phyloP scores from a whole-genome alignment of 1,284 basidiomycete species.

The Sutorius eximius region DNA sequence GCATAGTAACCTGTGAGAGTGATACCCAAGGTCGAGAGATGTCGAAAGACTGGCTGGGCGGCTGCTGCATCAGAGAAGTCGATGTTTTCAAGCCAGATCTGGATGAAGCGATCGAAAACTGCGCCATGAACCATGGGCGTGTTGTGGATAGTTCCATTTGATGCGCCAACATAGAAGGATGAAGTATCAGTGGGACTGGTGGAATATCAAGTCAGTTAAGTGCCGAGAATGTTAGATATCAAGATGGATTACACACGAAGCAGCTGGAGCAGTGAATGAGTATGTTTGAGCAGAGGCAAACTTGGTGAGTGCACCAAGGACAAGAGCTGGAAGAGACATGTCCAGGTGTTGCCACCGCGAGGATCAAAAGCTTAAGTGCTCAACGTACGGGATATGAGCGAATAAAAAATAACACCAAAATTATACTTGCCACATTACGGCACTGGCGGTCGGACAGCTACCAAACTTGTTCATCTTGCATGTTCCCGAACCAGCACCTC shows the following conservation, averaged over 20 bases:
- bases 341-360: background rate
- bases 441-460: too few relatives aligned
- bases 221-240: background rate
- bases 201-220: background rate
- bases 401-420: too few relatives aligned
- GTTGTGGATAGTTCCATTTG: constrained; percentile 26
- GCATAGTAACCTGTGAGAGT: constrained; percentile 53
- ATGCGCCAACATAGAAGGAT: constrained; percentile 27
- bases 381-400: too few relatives aligned
- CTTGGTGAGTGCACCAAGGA: constrained; percentile 21
- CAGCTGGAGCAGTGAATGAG: constrained; percentile 26
- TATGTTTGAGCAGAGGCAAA: constrained; percentile 15
- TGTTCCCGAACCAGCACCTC: too few relatives aligned
- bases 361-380: too few relatives aligned
- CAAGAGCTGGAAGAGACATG: constrained; percentile 15
- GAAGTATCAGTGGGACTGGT: constrained; percentile 26
- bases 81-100: constrained; percentile 58
- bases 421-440: too few relatives aligned
- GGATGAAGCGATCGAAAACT: constrained; percentile 54
- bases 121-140: constrained; percentile 34
- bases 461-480: too few relatives aligned
- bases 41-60: constrained; percentile 43
- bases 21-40: constrained; percentile 53
- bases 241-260: constrained; percentile 20
- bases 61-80: constrained; percentile 40